phyloP scores from a whole-genome alignment of 164 flowering plant genomes.

The Liriodendron chinense region DNA sequence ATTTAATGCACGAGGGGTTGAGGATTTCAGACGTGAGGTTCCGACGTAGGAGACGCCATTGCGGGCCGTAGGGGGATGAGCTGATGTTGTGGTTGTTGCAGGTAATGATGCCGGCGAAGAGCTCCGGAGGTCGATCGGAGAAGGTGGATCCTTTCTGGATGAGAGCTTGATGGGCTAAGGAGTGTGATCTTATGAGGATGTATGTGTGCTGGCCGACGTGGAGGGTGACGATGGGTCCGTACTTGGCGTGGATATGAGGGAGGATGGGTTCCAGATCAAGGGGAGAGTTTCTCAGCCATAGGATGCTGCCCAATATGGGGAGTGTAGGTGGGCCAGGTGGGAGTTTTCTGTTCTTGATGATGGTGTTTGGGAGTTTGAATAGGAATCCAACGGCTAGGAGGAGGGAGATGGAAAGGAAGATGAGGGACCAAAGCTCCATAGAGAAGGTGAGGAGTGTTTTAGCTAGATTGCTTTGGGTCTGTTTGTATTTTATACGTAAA shows the following conservation, averaged over 20 bases:
- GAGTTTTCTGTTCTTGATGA: too few relatives aligned
- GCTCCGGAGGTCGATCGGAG: constrained; percentile 34
- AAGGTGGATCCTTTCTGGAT: constrained; percentile 44
- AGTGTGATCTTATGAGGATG: constrained; percentile 29
- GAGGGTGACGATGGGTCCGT: constrained; percentile 43
- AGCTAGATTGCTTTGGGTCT: too few relatives aligned
- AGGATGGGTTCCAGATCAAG: constrained; percentile 20
- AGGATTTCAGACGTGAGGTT: constrained; percentile 31
- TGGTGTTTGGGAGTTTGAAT: not conserved
- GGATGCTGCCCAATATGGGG: too few relatives aligned
- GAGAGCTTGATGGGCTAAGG: constrained; percentile 39
- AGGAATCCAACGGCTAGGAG: not conserved
- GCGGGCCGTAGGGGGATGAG: constrained; percentile 35
- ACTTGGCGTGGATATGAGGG: constrained; percentile 21
- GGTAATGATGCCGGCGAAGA: constrained; percentile 5
- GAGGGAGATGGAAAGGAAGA: too few relatives aligned
- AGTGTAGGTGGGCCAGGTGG: too few relatives aligned
- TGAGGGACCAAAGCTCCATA: too few relatives aligned
- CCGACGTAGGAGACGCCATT: constrained; percentile 43
- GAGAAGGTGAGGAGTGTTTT: too few relatives aligned
- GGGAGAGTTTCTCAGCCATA: too few relatives aligned
- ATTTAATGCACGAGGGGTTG: constrained; percentile 29
- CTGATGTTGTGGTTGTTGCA: constrained; percentile 30
- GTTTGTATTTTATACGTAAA: too few relatives aligned
- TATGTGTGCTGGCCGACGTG: constrained; percentile 22